Evolutionary conservation across 441 rosid species (phyloP).

Genomic region (Gossypium gossypioides): DNA sequence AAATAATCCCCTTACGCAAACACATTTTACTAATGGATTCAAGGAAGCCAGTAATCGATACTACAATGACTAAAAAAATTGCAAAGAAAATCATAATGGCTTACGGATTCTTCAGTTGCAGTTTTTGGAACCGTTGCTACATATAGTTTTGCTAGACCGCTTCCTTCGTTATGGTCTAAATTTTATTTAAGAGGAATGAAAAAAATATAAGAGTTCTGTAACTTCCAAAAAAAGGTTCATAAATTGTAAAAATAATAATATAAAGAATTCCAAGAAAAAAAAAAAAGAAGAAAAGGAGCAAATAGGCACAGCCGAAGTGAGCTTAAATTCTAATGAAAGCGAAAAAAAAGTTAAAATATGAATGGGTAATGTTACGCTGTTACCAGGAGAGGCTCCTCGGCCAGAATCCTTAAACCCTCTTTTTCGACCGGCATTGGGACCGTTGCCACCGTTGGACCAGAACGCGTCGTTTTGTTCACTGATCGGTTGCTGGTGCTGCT

Average conservation of each 20-base stretch:
- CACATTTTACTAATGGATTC: neutral
- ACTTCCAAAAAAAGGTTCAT: neutral
- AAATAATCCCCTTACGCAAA: neutral
- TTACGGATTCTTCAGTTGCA: constrained; percentile 49
- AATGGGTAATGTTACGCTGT: neutral
- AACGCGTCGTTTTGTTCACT: constrained; percentile 28
- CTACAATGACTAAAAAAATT: neutral
- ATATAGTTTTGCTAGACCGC: constrained; percentile 47
- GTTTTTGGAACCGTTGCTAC: constrained; percentile 56
- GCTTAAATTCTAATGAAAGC: neutral
- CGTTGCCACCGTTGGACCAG: constrained; percentile 25
- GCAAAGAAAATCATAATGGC: constrained; percentile 15
- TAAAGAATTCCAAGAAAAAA: neutral
- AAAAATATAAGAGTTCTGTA: neutral
- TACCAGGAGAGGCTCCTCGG: constrained; percentile 27
- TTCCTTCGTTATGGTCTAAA: constrained; percentile 43
- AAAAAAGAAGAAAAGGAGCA: neutral
- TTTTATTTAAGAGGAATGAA: neutral
- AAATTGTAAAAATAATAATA: neutral
- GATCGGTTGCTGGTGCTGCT: constrained; percentile 21
- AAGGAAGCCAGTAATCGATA: neutral
- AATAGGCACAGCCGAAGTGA: neutral
- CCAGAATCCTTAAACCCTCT: constrained; percentile 33
- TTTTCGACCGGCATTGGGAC: constrained; percentile 32
- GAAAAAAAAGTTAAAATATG: neutral